Evolutionary conservation across 176 grass and related monocot species (phyloP).

Genomic region (Phoenix dactylifera): DNA sequence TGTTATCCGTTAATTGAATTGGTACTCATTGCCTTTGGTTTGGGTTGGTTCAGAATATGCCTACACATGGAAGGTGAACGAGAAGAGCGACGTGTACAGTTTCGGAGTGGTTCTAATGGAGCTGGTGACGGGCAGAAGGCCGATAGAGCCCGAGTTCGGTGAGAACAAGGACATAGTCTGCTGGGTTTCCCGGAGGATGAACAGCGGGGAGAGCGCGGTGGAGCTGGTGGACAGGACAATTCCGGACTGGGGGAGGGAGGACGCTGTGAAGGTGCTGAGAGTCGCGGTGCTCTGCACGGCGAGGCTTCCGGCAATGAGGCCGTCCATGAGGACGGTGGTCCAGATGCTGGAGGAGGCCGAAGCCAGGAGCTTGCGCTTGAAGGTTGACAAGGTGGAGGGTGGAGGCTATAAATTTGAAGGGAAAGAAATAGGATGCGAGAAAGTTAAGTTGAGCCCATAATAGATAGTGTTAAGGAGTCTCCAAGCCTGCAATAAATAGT

Average conservation of each 20-base stretch:
- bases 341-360: constrained; percentile 81
- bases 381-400: constrained; percentile 5
- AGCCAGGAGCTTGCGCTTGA: background rate
- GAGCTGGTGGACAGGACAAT: constrained; percentile 36
- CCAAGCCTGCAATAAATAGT: too few species aligned
- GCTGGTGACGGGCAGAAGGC: constrained; percentile 43
- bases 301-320: constrained; percentile 47
- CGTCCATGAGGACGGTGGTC: constrained; percentile 80
- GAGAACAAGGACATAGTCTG: constrained; percentile 55
- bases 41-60: constrained; percentile 40
- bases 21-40: background rate
- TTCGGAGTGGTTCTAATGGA: constrained; percentile 50
- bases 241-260: constrained; percentile 35
- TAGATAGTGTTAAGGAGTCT: too few species aligned
- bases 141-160: constrained; percentile 32
- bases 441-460: too few species aligned
- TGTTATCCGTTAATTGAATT: too few species aligned
- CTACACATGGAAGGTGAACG: constrained; percentile 73
- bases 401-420: too few species aligned
- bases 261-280: constrained; percentile 44
- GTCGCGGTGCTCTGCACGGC: constrained; percentile 65
- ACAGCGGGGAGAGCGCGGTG: constrained; percentile 34
- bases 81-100: constrained; percentile 65
- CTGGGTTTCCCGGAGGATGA: constrained; percentile 45
- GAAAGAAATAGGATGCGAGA: too few species aligned